A percentile compares a stretch with the other conserved stretches of the same genome.
Evolutionary conservation across 2,329 filamentous ascomycete genomes (phyloP).

Genomic region (Sclerotinia subarctica): DNA sequence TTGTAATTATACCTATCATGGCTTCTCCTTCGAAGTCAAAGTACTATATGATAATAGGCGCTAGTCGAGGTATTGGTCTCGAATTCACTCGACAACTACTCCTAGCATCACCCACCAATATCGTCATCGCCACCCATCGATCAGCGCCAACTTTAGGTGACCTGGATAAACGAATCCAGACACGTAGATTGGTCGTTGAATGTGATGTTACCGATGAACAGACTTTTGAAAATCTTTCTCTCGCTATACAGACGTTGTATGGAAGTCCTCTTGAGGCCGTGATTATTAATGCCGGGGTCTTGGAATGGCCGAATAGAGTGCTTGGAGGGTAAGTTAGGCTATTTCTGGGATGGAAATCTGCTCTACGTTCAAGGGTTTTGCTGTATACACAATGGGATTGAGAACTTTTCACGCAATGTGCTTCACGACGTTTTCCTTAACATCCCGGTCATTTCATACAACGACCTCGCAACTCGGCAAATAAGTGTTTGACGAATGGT

Average conservation of each 20-base stretch:
- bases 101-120: conserved; percentile 41
- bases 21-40: background rate
- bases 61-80: conserved; percentile 47
- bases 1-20: background rate
- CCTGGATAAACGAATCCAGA: background rate
- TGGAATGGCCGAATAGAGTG: conserved; percentile 9
- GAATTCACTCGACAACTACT: conserved; percentile 41
- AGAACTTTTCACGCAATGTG: background rate
- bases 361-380: background rate
- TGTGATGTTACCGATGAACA: conserved; percentile 53
- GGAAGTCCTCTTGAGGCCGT: background rate
- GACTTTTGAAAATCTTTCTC: conserved; percentile 48
- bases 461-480: background rate
- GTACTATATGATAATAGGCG: conserved; percentile 42
- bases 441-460: background rate
- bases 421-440: background rate
- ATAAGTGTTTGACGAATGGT: background rate
- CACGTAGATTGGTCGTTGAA: conserved; percentile 32
- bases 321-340: conserved; percentile 10
- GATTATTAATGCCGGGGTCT: conserved; percentile 2
- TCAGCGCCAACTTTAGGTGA: background rate
- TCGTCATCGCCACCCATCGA: conserved; percentile 47
- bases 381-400: background rate
- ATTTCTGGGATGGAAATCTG: too few species aligned
- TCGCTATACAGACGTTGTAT: conserved; percentile 45